Evolutionary conservation across 2,329 filamentous ascomycete genomes (phyloP).

Genomic region (Achaetomium macrosporum): DNA sequence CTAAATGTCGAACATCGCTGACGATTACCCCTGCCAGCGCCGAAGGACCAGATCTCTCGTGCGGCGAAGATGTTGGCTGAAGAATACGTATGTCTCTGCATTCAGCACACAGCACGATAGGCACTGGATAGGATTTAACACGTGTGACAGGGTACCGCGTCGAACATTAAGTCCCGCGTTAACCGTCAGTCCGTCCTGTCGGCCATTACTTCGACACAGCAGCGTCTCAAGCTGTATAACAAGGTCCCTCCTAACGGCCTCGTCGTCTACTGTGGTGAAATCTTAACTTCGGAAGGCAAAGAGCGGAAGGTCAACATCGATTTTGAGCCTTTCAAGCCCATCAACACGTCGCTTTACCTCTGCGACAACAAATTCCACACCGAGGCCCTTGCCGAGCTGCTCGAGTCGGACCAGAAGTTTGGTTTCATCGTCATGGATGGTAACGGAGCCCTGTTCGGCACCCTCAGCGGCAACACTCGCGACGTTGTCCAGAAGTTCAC

Average conservation of each 20-base stretch:
- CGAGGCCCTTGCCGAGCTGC: slow-evolving; percentile 89
- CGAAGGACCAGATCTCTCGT: slow-evolving; percentile 96
- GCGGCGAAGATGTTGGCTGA: slow-evolving; percentile 99
- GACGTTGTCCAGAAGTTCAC: slow-evolving; percentile 97
- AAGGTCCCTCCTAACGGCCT: slow-evolving; percentile 97
- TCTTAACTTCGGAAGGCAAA: slow-evolving; percentile 96
- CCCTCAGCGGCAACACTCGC: slow-evolving; percentile 92
- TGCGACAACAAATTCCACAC: slow-evolving; percentile 99
- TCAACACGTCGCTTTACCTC: slow-evolving; percentile 98
- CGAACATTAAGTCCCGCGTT: slow-evolving; percentile 99
- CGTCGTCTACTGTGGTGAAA: slow-evolving; percentile 99
- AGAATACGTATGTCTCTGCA: slow-evolving; percentile 73
- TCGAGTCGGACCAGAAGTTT: slow-evolving; percentile 98
- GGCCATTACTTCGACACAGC: slow-evolving; percentile 97
- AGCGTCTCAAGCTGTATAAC: slow-evolving; percentile 97
- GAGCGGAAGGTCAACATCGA: slow-evolving; percentile 99
- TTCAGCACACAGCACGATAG: background rate
- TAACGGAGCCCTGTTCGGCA: slow-evolving; percentile 96
- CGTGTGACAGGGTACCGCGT: slow-evolving; percentile 75
- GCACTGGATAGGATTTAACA: slow-evolving; percentile 12
- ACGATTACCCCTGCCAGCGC: slow-evolving; percentile 51
- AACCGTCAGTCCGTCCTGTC: slow-evolving; percentile 97
- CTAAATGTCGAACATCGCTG: slow-evolving; percentile 20
- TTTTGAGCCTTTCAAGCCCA: slow-evolving; percentile 99
- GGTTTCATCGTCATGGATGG: slow-evolving; percentile 99